Conservation (phyloP, 306 rosid species). For the Bauhinia variegata region DNA sequence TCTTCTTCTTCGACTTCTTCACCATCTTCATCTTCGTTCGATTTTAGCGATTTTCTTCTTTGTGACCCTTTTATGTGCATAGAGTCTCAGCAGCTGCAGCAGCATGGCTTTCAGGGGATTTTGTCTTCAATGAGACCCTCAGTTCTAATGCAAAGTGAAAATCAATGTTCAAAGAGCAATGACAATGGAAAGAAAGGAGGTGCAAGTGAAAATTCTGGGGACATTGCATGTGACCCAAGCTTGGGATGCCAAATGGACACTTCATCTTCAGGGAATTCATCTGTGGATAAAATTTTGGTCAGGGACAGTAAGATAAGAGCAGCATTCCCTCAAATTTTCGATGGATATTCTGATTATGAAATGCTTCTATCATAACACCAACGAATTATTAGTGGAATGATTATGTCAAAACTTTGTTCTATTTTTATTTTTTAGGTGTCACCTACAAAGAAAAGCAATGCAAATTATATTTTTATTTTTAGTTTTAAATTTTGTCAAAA, state of each 20-base stretch:
- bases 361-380: background rate
- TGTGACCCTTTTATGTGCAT: slow-evolving; percentile 49
- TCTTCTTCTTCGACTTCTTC: slow-evolving; percentile 76
- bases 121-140: slow-evolving; percentile 24
- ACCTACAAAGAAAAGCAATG: too few species aligned
- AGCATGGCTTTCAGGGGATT: slow-evolving; percentile 10
- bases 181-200: slow-evolving; percentile 9
- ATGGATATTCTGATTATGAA: slow-evolving; percentile 64
- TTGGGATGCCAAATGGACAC: slow-evolving; percentile 13
- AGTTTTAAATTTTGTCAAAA: too few species aligned
- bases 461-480: too few species aligned
- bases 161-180: slow-evolving; percentile 26
- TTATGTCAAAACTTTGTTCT: too few species aligned
- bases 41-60: slow-evolving; percentile 65
- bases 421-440: too few species aligned
- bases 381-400: too few species aligned
- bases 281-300: slow-evolving; percentile 76
- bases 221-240: slow-evolving; percentile 40
- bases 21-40: slow-evolving; percentile 47
- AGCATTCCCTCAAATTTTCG: slow-evolving; percentile 73
- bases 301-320: slow-evolving; percentile 72
- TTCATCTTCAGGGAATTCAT: slow-evolving; percentile 54
- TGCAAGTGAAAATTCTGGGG: slow-evolving; percentile 31
- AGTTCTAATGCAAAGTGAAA: background rate
- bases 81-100: slow-evolving; percentile 41